These are phyloP conservation scores for Psophocarpus tetragonolobus DNA, from an alignment of 306 rosid species.

Conservation along the genomic window DNA sequence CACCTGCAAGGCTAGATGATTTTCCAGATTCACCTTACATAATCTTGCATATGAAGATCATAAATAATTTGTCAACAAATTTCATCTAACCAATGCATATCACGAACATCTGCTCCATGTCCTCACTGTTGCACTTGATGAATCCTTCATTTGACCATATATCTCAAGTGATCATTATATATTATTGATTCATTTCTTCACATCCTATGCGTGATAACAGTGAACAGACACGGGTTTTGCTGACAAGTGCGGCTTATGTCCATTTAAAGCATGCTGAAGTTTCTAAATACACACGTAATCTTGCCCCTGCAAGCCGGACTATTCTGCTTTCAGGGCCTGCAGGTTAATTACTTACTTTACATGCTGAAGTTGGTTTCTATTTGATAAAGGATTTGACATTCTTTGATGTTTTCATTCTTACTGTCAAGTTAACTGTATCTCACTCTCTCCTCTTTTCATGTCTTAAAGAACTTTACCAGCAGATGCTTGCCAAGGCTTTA, in stretches of 20 bases:
- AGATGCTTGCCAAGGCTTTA: constrained; percentile 96
- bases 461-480: constrained; percentile 83
- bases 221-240: constrained; percentile 83
- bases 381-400: neutral
- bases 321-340: constrained; percentile 96
- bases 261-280: constrained; percentile 88
- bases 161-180: neutral
- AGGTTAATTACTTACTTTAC: constrained; percentile 49
- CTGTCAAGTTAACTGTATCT: neutral
- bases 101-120: neutral
- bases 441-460: neutral
- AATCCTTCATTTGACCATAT: neutral
- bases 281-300: constrained; percentile 83
- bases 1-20: neutral
- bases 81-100: neutral
- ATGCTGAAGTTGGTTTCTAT: neutral
- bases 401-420: neutral
- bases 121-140: neutral
- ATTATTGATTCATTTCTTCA: neutral
- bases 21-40: constrained; percentile 7
- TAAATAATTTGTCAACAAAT: neutral
- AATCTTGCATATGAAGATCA: constrained; percentile 2
- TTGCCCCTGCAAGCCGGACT: constrained; percentile 93
- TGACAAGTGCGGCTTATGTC: constrained; percentile 96
- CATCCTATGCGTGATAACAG: constrained; percentile 39